phyloP scores from a whole-genome alignment of 768 basidiomycete species.

The Holtermannia corniformis region DNA sequence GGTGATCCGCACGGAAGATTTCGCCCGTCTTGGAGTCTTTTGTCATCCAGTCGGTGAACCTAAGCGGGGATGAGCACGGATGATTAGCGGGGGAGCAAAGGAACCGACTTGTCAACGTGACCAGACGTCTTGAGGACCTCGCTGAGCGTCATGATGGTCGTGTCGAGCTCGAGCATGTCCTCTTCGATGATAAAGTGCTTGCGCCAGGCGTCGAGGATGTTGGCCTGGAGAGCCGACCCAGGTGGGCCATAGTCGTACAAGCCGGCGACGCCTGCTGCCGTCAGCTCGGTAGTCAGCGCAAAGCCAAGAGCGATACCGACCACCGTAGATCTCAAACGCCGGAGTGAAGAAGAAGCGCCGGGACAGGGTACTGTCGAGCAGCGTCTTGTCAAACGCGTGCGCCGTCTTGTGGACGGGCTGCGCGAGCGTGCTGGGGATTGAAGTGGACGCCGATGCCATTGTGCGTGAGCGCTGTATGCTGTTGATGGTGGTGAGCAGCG shows the following conservation, averaged over 20 bases:
- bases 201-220: conserved; percentile 93
- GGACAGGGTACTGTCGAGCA: conserved; percentile 74
- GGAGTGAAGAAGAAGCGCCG: conserved; percentile 96
- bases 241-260: conserved; percentile 97
- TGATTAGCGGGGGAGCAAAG: not conserved
- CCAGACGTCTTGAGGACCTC: conserved; percentile 94
- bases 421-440: conserved; percentile 22
- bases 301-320: conserved; percentile 45
- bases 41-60: conserved; percentile 98
- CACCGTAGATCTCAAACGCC: conserved; percentile 97
- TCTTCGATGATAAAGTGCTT: conserved; percentile 98
- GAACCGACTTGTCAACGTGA: conserved; percentile 69
- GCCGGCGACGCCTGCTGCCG: conserved; percentile 78
- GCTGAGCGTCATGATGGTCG: conserved; percentile 92
- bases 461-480: too few relatives aligned
- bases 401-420: conserved; percentile 63
- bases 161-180: conserved; percentile 96
- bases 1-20: conserved; percentile 90
- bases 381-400: conserved; percentile 75
- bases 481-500: not conserved
- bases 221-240: conserved; percentile 88
- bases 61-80: conserved; percentile 5
- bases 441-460: conserved; percentile 26
- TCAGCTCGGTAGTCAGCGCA: conserved; percentile 1
- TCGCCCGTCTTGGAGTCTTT: conserved; percentile 92